These are phyloP conservation scores for Neonectria ditissima DNA, from an alignment of 2,329 filamentous ascomycete species.

Conservation along the genomic window DNA sequence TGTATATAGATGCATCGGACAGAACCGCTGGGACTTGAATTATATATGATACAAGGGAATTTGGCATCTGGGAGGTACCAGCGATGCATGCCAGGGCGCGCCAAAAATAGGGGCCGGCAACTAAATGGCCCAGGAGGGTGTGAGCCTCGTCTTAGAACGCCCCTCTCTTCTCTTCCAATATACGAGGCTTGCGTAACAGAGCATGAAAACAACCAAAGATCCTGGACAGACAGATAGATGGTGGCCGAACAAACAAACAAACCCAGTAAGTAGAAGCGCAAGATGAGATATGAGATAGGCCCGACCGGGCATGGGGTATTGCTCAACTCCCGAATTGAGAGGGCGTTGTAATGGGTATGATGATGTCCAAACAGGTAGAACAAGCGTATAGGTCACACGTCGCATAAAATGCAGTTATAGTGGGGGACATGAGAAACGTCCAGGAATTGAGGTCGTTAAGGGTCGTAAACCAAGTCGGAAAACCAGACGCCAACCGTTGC, in stretches of 20 bases:
- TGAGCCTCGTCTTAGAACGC: conserved; percentile 16
- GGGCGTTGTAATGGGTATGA: conserved; percentile 15
- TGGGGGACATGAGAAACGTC: conserved; percentile 35
- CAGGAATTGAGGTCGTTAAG: conserved; percentile 41
- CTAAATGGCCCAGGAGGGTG: conserved; percentile 1
- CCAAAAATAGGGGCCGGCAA: conserved; percentile 24
- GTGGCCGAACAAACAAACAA: conserved; percentile 17
- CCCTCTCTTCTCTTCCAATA: conserved; percentile 20
- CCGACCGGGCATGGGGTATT: conserved; percentile 37
- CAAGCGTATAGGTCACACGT: conserved; percentile 23
- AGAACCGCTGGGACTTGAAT: conserved; percentile 30
- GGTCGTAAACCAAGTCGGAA: conserved; percentile 42
- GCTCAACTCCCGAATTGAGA: conserved; percentile 32
- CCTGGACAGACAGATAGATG: conserved; percentile 13
- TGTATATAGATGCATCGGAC: conserved; percentile 29
- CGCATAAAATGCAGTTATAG: conserved; percentile 34
- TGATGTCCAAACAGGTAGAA: conserved; percentile 35
- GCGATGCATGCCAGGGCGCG: conserved; percentile 21
- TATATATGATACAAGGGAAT: conserved; percentile 34
- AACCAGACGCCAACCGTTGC: conserved; percentile 38
- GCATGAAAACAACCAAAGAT: conserved; percentile 13
- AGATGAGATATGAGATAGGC: conserved; percentile 11
- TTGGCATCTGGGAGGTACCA: conserved; percentile 10
- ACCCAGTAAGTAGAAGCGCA: conserved; percentile 14
- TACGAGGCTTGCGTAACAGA: conserved; percentile 16